These are phyloP conservation scores for Fusarium nodosum DNA, from an alignment of 2,329 filamentous ascomycete genomes.

Conservation along the genomic window DNA sequence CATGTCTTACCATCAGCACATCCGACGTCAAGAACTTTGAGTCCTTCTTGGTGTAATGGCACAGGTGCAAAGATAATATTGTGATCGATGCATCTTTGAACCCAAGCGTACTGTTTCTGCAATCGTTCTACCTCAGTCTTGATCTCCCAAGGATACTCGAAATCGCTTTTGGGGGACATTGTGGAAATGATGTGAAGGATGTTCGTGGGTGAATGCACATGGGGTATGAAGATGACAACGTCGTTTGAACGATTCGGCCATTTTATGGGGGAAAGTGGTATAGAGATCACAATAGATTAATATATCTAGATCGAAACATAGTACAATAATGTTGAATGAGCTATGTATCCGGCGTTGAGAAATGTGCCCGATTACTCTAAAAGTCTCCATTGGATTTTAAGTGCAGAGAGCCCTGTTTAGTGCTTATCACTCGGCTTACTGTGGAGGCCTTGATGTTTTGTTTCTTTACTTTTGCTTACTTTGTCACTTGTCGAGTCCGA, in stretches of 20 bases:
- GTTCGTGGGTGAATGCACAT: too few species aligned
- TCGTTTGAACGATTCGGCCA: neutral
- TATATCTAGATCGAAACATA: too few species aligned
- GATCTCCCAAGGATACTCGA: conserved; percentile 15
- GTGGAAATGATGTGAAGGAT: neutral
- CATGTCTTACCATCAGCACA: conserved; percentile 23
- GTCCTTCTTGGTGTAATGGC: neutral
- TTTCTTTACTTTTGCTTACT: neutral
- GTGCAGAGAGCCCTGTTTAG: neutral
- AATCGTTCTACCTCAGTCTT: conserved; percentile 26
- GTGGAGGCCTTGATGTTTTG: neutral
- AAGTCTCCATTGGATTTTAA: neutral
- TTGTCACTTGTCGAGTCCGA: neutral
- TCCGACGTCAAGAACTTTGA: conserved; percentile 26
- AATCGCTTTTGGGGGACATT: neutral
- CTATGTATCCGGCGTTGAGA: neutral
- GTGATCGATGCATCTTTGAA: conserved; percentile 22
- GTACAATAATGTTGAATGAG: neutral
- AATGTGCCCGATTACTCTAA: neutral
- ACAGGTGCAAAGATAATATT: conserved; percentile 25
- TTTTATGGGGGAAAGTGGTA: neutral
- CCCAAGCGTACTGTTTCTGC: conserved; percentile 27
- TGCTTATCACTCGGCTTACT: neutral
- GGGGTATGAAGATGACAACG: neutral
- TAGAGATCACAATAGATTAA: neutral